Evolutionary conservation across 2,329 filamentous ascomycete genomes (phyloP).

Genomic region (Bipolaris zeicola): DNA sequence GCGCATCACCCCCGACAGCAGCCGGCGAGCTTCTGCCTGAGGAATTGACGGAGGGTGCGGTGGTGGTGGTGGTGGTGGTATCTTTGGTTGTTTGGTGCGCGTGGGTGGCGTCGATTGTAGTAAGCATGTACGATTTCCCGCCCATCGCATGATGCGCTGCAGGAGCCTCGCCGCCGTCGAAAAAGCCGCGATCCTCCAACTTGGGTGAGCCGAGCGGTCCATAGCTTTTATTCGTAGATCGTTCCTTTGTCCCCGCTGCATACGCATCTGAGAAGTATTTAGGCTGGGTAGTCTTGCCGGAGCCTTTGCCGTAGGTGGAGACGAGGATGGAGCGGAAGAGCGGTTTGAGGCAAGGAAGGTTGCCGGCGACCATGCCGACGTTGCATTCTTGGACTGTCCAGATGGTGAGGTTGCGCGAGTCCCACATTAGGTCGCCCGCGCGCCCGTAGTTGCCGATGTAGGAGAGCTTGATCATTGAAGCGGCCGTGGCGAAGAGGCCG

Average conservation of each 20-base stretch:
- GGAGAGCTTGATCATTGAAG: constrained; percentile 50
- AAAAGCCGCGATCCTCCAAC: neutral
- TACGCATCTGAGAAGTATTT: constrained; percentile 24
- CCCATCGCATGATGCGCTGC: neutral
- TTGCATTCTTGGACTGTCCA: constrained; percentile 55
- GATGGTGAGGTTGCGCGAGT: constrained; percentile 55
- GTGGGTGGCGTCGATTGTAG: constrained; percentile 13
- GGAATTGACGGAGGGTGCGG: neutral
- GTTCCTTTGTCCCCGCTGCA: constrained; percentile 22
- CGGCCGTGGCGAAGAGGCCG: constrained; percentile 54
- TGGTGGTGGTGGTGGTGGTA: too few relatives aligned
- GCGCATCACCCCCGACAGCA: neutral
- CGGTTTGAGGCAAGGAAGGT: constrained; percentile 52
- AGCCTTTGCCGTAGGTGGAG: constrained; percentile 35
- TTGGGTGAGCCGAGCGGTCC: constrained; percentile 9
- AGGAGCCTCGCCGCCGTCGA: neutral
- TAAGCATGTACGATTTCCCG: constrained; percentile 17
- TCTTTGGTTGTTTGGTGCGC: neutral
- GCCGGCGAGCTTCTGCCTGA: constrained; percentile 13
- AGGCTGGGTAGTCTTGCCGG: constrained; percentile 15
- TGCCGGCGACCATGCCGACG: constrained; percentile 53
- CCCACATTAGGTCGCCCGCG: constrained; percentile 47
- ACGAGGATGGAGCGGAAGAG: constrained; percentile 48
- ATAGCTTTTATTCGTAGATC: constrained; percentile 16
- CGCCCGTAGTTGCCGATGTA: constrained; percentile 47